Evolutionary conservation across 306 rosid species (phyloP).

Genomic region (Vicia villosa): DNA sequence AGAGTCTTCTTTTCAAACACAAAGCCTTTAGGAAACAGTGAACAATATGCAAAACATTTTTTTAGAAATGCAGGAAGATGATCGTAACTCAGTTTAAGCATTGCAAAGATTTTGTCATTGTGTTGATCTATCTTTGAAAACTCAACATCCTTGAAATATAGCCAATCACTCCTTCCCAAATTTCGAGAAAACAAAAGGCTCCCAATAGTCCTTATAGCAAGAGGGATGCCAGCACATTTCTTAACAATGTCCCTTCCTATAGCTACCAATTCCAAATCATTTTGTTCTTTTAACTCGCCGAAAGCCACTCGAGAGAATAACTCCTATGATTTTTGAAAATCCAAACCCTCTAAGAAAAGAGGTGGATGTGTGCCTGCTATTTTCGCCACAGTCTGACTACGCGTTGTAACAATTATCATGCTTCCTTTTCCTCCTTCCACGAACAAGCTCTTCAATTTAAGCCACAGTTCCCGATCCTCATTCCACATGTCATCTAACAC

Average conservation of each 20-base stretch:
- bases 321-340: slow-evolving; percentile 20
- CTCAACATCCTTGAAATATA: slow-evolving; percentile 37
- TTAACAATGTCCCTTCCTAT: slow-evolving; percentile 36
- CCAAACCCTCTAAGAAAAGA: slow-evolving; percentile 27
- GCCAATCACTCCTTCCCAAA: slow-evolving; percentile 41
- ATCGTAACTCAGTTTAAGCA: slow-evolving; percentile 41
- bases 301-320: slow-evolving; percentile 42
- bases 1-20: slow-evolving; percentile 19
- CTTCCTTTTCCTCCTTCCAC: too few species aligned
- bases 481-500: too few species aligned
- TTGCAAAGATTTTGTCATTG: slow-evolving; percentile 29
- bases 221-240: too few species aligned
- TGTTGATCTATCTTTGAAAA: slow-evolving; percentile 32
- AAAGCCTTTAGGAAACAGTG: slow-evolving; percentile 44
- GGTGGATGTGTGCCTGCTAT: neutral
- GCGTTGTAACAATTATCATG: too few species aligned
- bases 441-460: too few species aligned
- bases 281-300: slow-evolving; percentile 4
- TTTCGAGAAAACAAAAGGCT: slow-evolving; percentile 39
- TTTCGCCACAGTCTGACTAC: too few species aligned
- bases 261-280: neutral
- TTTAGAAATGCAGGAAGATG: slow-evolving; percentile 47
- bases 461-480: too few species aligned
- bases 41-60: slow-evolving; percentile 47
- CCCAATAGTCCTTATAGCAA: slow-evolving; percentile 34